These are phyloP conservation scores for Heritiera fomes DNA, from an alignment of 345 rosid species.

Conservation along the genomic window DNA sequence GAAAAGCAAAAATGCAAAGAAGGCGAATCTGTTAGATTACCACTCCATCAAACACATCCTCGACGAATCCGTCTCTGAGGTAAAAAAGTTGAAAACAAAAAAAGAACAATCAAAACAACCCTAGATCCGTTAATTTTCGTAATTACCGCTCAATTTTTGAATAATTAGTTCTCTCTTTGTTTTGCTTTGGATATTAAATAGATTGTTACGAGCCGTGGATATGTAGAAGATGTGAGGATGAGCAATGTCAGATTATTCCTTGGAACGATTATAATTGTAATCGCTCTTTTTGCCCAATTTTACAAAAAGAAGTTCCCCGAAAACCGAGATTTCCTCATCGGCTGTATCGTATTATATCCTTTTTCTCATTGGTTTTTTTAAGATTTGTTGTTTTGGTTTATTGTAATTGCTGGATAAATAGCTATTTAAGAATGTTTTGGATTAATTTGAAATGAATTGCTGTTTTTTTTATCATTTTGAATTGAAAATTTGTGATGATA, in stretches of 20 bases:
- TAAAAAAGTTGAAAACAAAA: conserved; percentile 22
- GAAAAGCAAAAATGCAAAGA: conserved; percentile 63
- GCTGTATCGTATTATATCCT: conserved; percentile 95
- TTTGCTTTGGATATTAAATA: conserved; percentile 17
- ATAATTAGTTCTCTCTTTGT: neutral
- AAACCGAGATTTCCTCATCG: conserved; percentile 78
- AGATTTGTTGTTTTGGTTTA: conserved; percentile 1
- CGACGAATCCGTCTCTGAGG: conserved; percentile 93
- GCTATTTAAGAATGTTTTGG: neutral
- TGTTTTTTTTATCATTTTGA: neutral
- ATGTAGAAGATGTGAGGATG: conserved; percentile 81
- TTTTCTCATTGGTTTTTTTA: conserved; percentile 3
- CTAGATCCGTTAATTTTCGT: conserved; percentile 23
- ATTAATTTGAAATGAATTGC: neutral
- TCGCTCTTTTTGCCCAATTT: conserved; percentile 94
- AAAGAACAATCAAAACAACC: neutral
- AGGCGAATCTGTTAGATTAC: conserved; percentile 89
- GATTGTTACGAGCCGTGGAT: conserved; percentile 85
- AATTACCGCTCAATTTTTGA: neutral
- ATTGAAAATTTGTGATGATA: neutral
- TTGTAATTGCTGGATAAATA: neutral
- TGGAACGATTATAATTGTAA: conserved; percentile 64
- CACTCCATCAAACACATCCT: conserved; percentile 92
- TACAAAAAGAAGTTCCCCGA: conserved; percentile 99
- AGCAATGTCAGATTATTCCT: conserved; percentile 74